Percentiles rank a stretch among this genome's conserved stretches.
phyloP scores from a whole-genome alignment of 495 filamentous ascomycete genomes.

The Tetracladium setigerum region DNA sequence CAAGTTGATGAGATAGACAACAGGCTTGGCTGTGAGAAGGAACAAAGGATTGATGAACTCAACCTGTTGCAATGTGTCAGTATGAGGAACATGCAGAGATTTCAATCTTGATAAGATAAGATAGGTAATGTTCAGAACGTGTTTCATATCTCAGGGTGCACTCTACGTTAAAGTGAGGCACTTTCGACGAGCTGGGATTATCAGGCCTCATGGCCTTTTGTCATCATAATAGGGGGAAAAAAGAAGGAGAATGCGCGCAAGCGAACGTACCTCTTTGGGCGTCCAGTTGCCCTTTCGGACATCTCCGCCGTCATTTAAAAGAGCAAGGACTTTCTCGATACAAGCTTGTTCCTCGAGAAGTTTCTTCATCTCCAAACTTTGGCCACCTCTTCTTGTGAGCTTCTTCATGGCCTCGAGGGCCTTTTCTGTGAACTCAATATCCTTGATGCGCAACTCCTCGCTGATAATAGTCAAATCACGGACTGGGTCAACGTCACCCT shows the following conservation, averaged over 20 bases:
- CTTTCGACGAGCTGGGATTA: slow-evolving; percentile 98
- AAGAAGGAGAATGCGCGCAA: slow-evolving; percentile 8
- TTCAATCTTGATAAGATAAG: slow-evolving; percentile 21
- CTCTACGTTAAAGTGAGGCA: slow-evolving; percentile 52
- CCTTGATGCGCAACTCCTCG: slow-evolving; percentile 94
- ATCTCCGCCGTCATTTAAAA: slow-evolving; percentile 81
- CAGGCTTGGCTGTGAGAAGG: slow-evolving; percentile 93
- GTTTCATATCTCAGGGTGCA: slow-evolving; percentile 68
- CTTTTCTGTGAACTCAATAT: slow-evolving; percentile 98
- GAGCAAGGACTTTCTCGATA: slow-evolving; percentile 77
- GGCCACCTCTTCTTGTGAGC: slow-evolving; percentile 87
- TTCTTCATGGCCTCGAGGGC: slow-evolving; percentile 82
- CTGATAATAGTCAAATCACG: slow-evolving; percentile 94
- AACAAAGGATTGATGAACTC: slow-evolving; percentile 96
- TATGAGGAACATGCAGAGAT: slow-evolving; percentile 21
- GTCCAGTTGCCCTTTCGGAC: slow-evolving; percentile 84
- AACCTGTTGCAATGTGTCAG: slow-evolving; percentile 48
- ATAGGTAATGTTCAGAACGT: slow-evolving; percentile 29
- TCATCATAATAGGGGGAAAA: slow-evolving; percentile 68
- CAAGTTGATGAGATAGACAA: slow-evolving; percentile 95
- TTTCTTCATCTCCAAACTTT: slow-evolving; percentile 98
- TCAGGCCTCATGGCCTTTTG: slow-evolving; percentile 90
- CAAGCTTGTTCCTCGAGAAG: slow-evolving; percentile 89
- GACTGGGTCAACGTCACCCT: slow-evolving; percentile 93
- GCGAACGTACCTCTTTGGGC: slow-evolving; percentile 83